Evolutionary conservation across 1,284 basidiomycete genomes (phyloP), one percentile per base, ranked within the genome.

Genomic region (Boletus mariae): DNA sequence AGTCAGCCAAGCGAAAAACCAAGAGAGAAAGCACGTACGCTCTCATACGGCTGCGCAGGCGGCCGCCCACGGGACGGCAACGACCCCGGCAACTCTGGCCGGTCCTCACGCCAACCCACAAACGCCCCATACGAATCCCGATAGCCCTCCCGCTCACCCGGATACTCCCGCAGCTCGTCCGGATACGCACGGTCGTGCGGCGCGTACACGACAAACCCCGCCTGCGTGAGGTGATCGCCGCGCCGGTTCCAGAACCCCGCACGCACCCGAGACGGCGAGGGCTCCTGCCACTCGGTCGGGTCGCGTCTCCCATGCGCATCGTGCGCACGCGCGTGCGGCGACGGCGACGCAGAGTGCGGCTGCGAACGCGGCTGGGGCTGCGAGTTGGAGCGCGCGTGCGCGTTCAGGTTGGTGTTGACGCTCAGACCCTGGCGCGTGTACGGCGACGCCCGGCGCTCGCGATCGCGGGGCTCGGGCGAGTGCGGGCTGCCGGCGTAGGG

Each of bases 191-290:
- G 62, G 5, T 73, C 64, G 1, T 66, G 67, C 2, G 86, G 86
- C 8, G 83, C 84, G 53, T 82, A 86, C 26, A 89, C 84, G 54
- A 87, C 72, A 57, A 71, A 81, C 45, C 73, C 72, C 25, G 74
- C 71, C 23, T 68, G 55, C 20, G 83, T 80, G 49, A 86, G 73
- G 59, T 87, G 80, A 65, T 88, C 85, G 0, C 85, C 85, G 3
- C 85, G 80, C 25, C 76, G 65, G 58, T 88, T 88, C 86, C 86
- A 88, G 58, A 73, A 80, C 1, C 86, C 85, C 25, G 66, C 65
- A 10, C 86, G 80, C 13, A 77, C 57, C 54, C 26, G 57, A 2
- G 66, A 49, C 6, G 70, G 66, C 35, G 59, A 61, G 20, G 20
- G 20, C 20, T 20, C 20, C 20, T 20, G 20, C 20, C 20, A 20